Evolutionary conservation across 345 rosid species (phyloP).

Genomic region (Arabidopsis arenosa): DNA sequence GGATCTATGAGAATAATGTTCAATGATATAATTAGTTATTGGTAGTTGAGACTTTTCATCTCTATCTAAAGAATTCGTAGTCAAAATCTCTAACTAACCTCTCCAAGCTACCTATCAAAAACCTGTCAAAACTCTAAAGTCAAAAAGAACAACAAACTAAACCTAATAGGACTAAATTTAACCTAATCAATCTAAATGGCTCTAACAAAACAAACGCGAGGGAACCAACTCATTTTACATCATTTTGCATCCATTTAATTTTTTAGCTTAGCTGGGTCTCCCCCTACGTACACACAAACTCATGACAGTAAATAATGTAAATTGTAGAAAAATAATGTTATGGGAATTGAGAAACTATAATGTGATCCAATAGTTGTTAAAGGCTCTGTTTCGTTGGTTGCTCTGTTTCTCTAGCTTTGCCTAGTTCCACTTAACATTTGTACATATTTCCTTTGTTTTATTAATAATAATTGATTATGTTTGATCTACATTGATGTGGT

Average conservation of each 20-base stretch:
- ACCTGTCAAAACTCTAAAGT: conserved; percentile 19
- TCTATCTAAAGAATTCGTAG: too few species aligned
- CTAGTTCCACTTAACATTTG: too few species aligned
- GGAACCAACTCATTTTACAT: background rate
- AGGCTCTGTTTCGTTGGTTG: too few species aligned
- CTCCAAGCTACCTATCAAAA: conserved; percentile 16
- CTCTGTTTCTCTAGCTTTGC: too few species aligned
- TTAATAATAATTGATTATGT: too few species aligned
- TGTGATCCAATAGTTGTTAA: too few species aligned
- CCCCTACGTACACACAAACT: background rate
- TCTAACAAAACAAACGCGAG: conserved; percentile 15
- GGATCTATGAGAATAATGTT: conserved; percentile 14
- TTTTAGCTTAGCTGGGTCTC: too few species aligned
- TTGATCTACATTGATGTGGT: too few species aligned
- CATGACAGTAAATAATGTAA: background rate
- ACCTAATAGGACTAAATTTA: conserved; percentile 33
- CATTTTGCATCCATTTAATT: too few species aligned
- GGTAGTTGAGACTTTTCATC: conserved; percentile 28
- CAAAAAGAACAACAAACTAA: conserved; percentile 35
- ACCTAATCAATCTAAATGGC: conserved; percentile 8
- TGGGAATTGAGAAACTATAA: background rate
- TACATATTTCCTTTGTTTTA: too few species aligned
- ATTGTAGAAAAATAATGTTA: background rate
- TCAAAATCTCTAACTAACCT: too few species aligned
- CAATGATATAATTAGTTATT: background rate